A percentile compares a stretch with the other conserved stretches of the same genome.
phyloP scores from a whole-genome alignment of 2,329 filamentous ascomycete species.

The Dothideomycetidae sp. region DNA sequence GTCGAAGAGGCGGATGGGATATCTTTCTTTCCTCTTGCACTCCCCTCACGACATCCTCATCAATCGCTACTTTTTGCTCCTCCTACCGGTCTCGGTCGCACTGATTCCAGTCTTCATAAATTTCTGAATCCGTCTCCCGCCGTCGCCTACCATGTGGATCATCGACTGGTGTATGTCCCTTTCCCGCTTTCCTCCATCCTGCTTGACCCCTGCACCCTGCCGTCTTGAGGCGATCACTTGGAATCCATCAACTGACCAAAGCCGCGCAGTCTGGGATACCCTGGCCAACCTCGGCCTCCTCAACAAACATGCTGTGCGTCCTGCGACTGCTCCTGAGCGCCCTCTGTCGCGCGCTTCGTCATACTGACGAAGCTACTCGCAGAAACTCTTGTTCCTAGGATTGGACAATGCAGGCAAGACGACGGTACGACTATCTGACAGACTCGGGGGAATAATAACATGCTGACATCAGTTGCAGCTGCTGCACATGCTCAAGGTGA shows the following conservation, averaged over 20 bases:
- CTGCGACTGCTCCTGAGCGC: neutral
- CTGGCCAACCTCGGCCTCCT: conserved; percentile 74
- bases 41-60: too few relatives aligned
- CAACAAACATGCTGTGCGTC: conserved; percentile 65
- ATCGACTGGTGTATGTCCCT: conserved; percentile 73
- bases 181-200: conserved; percentile 12
- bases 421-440: conserved; percentile 34
- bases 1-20: too few relatives aligned
- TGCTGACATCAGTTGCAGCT: conserved; percentile 28
- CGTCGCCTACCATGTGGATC: conserved; percentile 57
- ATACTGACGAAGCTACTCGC: neutral
- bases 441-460: conserved; percentile 9
- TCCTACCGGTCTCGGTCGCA: too few relatives aligned
- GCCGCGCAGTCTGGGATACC: conserved; percentile 68
- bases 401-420: conserved; percentile 94
- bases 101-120: too few relatives aligned
- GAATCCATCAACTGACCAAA: conserved; percentile 7
- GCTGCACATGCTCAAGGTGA: conserved; percentile 87
- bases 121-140: neutral
- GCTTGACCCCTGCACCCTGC: conserved; percentile 12
- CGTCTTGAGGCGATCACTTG: neutral
- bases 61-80: too few relatives aligned
- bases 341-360: neutral
- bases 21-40: too few relatives aligned
- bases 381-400: conserved; percentile 79